Conservation (phyloP, 208 protist genomes). For the Leishmania tropica region DNA sequence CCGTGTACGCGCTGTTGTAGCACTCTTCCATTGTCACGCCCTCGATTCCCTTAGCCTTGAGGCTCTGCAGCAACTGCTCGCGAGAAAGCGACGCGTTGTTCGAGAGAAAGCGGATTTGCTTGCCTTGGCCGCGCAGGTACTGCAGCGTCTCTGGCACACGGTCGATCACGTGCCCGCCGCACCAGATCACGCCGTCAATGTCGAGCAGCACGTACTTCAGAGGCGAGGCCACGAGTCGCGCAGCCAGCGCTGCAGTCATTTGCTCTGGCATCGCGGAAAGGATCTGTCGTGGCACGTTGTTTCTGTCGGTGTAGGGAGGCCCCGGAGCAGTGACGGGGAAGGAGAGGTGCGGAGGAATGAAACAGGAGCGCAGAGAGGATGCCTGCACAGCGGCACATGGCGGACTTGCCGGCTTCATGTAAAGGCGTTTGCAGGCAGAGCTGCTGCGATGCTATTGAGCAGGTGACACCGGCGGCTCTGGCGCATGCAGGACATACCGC, state of each 20-base stretch:
- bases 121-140: conserved; percentile 51
- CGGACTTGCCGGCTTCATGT: background rate
- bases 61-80: conserved; percentile 29
- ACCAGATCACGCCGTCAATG: conserved; percentile 75
- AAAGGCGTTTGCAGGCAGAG: background rate
- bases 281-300: background rate
- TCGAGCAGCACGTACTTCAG: conserved; percentile 73
- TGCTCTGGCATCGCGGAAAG: conserved; percentile 21
- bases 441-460: background rate
- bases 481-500: background rate
- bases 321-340: background rate
- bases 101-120: conserved; percentile 68
- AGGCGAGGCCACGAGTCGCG: conserved; percentile 34
- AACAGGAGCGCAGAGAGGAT: background rate
- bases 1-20: conserved; percentile 78
- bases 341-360: background rate
- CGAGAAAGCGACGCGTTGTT: conserved; percentile 77
- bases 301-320: background rate
- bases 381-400: background rate
- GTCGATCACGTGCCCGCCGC: conserved; percentile 45
- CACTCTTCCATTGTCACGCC: conserved; percentile 45
- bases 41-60: conserved; percentile 49
- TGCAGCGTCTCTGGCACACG: conserved; percentile 54
- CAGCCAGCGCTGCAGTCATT: conserved; percentile 28
- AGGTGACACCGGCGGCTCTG: background rate